Evolutionary conservation across 2,329 filamentous ascomycete species (phyloP), one percentile per base, ranked within the genome.

Genomic region (Boeremia exigua): DNA sequence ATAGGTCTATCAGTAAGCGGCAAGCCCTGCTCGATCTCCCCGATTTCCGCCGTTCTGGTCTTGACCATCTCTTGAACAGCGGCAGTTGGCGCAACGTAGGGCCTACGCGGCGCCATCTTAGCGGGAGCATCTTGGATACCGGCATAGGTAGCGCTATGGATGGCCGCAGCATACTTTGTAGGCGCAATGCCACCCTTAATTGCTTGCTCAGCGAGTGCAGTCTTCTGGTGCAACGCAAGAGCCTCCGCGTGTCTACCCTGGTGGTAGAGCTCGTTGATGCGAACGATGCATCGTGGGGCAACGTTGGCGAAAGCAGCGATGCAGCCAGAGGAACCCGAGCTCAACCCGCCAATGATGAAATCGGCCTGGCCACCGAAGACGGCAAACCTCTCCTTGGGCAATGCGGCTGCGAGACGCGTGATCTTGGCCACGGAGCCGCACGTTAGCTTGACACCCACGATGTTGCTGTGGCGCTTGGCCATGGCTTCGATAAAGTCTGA

Each of bases 361-460:
- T 92, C 89, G 4, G 84, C 86, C 75, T 91, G 88, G 0, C 89
- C 89, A 3, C 87, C 88, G 61, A 85, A 91, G 1, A 86, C 82
- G 4, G 86, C 84, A 67, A 92, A 92, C 19, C 80, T 72, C 2
- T 82, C 78, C 0, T 81, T 73, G 0, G 80, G 72, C 56, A 81
- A 77, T 14, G 71, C 71, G 5, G 81, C 78, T 1, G 81, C 79
- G n/a, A 91, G 80, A 12, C 88, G 81, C n/a, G 85, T 84, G 44
- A 90, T 81, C 75, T 90, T 91, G 59, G 86, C 88, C 29, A 89
- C 88, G 60, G 85, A 86, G 23, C 87, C 88, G 69, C 88, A 90
- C 6, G 87, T 90, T 51, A 89, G 77, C 78, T 90, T 90, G 56
- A 86, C 84, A 36, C 86, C 87, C 50, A 88, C 83, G 62, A 90